A percentile compares a stretch with the other conserved stretches of the same genome.
Evolutionary conservation across 768 basidiomycete species (phyloP).

Genomic region (Suillus subalutaceus): DNA sequence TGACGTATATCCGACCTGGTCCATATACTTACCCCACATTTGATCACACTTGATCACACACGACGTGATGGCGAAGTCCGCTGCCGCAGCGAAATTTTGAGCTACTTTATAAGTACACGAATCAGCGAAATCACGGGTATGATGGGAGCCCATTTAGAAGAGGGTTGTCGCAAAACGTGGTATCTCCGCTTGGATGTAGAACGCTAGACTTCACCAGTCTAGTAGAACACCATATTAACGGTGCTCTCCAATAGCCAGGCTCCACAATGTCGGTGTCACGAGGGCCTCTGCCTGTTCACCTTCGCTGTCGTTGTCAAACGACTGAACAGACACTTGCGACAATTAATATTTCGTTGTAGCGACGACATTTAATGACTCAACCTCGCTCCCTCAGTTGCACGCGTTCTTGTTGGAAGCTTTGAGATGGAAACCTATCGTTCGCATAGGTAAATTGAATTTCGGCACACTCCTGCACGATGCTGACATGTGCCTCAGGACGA

Average conservation of each 20-base stretch:
- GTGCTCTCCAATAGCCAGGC: not conserved
- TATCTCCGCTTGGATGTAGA: not conserved
- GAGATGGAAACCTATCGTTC: constrained; percentile 36
- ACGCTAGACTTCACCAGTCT: no score
- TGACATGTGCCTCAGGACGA: constrained; percentile 29
- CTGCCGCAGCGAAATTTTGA: not conserved
- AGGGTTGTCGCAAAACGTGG: no score
- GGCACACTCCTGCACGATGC: not conserved
- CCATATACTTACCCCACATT: not conserved
- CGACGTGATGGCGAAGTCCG: not conserved
- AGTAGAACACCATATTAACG: not conserved
- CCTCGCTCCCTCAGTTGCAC: not conserved
- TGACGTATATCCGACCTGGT: not conserved
- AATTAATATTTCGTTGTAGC: not conserved
- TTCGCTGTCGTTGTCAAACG: not conserved
- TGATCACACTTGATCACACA: no score
- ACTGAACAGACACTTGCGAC: not conserved
- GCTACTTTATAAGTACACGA: not conserved
- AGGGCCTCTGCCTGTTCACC: not conserved
- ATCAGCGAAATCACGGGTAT: no score
- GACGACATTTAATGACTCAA: not conserved
- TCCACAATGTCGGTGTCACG: not conserved
- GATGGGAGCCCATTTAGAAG: no score
- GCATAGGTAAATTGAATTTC: constrained; percentile 25
- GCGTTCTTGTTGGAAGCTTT: constrained; percentile 29